Evolutionary conservation across 345 rosid genomes (phyloP), one percentile per base, ranked within the genome.

Genomic region (Acer saccharum): DNA sequence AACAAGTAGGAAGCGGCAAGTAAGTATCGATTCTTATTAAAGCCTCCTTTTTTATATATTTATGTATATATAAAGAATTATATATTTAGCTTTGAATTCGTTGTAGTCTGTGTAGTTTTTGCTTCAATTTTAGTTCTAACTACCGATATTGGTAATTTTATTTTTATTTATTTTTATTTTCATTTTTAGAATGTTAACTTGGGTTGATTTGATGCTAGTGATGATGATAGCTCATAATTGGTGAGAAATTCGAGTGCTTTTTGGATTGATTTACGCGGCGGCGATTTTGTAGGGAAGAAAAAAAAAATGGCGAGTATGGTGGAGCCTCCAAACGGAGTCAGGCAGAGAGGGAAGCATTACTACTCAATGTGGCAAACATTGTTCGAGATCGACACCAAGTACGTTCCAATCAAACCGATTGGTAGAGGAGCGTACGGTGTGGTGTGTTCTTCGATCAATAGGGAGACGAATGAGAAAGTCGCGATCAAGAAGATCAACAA

Each of bases 391-490:
- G 99, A 95, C 66, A 83, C 88, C 6, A 91, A 92, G 85, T 93
- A 95, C 65, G 89, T 90, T 23, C 99, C 99, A 0, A 90, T 93
- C 77, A 90, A 93, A 82, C 98, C 94, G 0, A 92, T 94, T 25
- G 98, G 98, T 18, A 86, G 88, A 81, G 98, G 98, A 75, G 92
- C 98, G 61, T 91, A 92, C 20, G 98, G 98, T 50, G 86, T 94
- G 48, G 96, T 94, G 11, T 94, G 98, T 75, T 91, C 98, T 25
- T 91, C 98, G 0, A 85, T 91, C 73, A 87, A 94, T 66, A 80
- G 87, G 71, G 95, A 94, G 76, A 92, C 97, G 0, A 87, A 88
- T 17, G 98, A 95, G 78, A 89, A 86, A 81, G 98, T 93, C 18
- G 94, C 99, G 0, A 95, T 95, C 44, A 95, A 95, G 82, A 95